Evolutionary conservation across 2,329 filamentous ascomycete genomes (phyloP).

Genomic region (Meredithiella fracta): DNA sequence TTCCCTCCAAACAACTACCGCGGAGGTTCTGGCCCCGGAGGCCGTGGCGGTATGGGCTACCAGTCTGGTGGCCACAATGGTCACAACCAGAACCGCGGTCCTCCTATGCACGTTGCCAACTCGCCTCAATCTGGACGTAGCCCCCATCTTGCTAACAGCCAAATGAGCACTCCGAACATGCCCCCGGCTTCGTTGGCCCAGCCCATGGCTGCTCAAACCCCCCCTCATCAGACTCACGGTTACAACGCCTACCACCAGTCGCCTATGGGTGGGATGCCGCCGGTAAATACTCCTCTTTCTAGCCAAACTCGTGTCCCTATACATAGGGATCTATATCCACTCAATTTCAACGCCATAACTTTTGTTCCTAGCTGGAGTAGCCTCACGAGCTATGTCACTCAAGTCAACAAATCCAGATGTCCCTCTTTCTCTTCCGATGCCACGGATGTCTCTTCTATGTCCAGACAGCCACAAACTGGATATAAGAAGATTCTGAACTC

Average conservation of each 20-base stretch:
- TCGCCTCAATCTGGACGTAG: constrained; percentile 51
- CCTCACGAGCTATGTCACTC: not conserved
- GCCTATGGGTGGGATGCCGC: constrained; percentile 15
- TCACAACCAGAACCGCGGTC: constrained; percentile 22
- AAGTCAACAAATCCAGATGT: not conserved
- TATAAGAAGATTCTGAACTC: not conserved
- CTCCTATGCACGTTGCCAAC: constrained; percentile 35
- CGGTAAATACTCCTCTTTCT: constrained; percentile 14
- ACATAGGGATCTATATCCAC: not conserved
- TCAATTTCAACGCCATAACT: not conserved
- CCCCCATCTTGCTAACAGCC: constrained; percentile 47
- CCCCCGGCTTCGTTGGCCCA: constrained; percentile 35
- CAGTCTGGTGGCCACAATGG: constrained; percentile 29
- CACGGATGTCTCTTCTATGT: not conserved
- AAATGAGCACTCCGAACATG: constrained; percentile 56
- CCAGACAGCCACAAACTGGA: not conserved
- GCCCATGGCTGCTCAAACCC: constrained; percentile 46
- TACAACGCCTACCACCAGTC: constrained; percentile 31
- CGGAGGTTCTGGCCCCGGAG: constrained; percentile 27
- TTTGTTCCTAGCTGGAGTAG: not conserved
- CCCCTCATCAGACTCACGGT: constrained; percentile 27
- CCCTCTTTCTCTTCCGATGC: not conserved
- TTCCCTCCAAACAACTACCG: constrained; percentile 23
- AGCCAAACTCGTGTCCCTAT: not conserved
- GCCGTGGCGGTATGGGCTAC: constrained; percentile 34